These are phyloP conservation scores for Crucihimalaya himalaica DNA, from an alignment of 345 rosid species.

Conservation along the genomic window DNA sequence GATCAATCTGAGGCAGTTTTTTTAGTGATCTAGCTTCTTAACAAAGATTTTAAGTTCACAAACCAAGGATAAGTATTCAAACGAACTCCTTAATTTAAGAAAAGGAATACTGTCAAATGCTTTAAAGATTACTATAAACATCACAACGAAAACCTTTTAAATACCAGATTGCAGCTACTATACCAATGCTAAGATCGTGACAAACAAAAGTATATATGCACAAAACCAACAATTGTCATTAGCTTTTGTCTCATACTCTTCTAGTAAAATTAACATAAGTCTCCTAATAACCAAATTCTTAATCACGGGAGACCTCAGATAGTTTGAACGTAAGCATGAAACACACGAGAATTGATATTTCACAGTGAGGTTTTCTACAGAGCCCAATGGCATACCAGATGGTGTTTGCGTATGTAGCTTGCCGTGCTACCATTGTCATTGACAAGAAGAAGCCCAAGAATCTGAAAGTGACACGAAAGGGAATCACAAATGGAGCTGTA, in stretches of 20 bases:
- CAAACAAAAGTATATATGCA: slow-evolving; percentile 12
- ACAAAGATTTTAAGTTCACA: slow-evolving; percentile 6
- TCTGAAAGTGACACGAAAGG: slow-evolving; percentile 48
- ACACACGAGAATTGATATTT: slow-evolving; percentile 9
- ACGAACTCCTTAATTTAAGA: slow-evolving; percentile 10
- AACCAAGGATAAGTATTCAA: neutral
- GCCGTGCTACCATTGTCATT: slow-evolving; percentile 96
- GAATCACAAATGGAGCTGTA: slow-evolving; percentile 19
- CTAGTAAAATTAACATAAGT: neutral
- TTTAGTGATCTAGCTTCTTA: slow-evolving; percentile 5
- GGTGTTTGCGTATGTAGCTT: slow-evolving; percentile 77
- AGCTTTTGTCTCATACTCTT: slow-evolving; percentile 14
- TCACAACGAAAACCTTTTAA: slow-evolving; percentile 7
- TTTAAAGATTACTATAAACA: slow-evolving; percentile 21
- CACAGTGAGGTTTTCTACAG: slow-evolving; percentile 8
- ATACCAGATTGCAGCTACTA: slow-evolving; percentile 3
- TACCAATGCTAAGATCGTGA: neutral
- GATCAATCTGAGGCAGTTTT: slow-evolving; percentile 1
- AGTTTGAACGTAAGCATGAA: slow-evolving; percentile 15
- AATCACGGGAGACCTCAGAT: neutral
- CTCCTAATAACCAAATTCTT: slow-evolving; percentile 21
- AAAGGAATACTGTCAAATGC: neutral
- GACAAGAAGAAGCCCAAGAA: slow-evolving; percentile 87
- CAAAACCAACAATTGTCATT: slow-evolving; percentile 16
- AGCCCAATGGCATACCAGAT: slow-evolving; percentile 66